phyloP scores from a whole-genome alignment of 805 yeast genomes.

The Cyberlindnera samutprakarnensis region DNA sequence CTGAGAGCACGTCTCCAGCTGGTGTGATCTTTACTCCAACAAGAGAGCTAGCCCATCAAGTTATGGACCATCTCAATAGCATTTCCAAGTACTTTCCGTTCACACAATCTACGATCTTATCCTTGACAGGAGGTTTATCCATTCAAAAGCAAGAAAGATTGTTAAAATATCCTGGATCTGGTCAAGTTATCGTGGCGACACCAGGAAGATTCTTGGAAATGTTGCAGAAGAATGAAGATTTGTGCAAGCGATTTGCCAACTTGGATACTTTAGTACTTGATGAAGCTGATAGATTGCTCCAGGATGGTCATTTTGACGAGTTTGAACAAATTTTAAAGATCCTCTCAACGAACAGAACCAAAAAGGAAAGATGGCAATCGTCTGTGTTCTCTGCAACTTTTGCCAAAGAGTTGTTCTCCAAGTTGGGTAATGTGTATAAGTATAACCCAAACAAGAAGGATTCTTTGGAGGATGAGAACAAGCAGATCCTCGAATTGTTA shows the following conservation, averaged over 20 bases:
- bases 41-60: slow-evolving; percentile 93
- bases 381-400: slow-evolving; percentile 95
- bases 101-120: slow-evolving; percentile 50
- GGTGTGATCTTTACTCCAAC: slow-evolving; percentile 92
- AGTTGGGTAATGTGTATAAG: slow-evolving; percentile 42
- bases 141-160: slow-evolving; percentile 88
- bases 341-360: slow-evolving; percentile 43
- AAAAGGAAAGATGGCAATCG: slow-evolving; percentile 59
- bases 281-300: slow-evolving; percentile 92
- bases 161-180: slow-evolving; percentile 60
- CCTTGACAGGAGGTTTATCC: slow-evolving; percentile 92
- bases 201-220: slow-evolving; percentile 90
- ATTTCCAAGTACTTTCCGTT: slow-evolving; percentile 47
- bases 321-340: slow-evolving; percentile 72
- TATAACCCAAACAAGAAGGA: slow-evolving; percentile 22
- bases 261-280: slow-evolving; percentile 63
- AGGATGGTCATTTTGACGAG: slow-evolving; percentile 95
- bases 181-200: slow-evolving; percentile 76
- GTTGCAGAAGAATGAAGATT: slow-evolving; percentile 49
- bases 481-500: slow-evolving; percentile 59
- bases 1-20: slow-evolving; percentile 38
- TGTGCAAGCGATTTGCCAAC: slow-evolving; percentile 33
- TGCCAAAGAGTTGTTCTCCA: slow-evolving; percentile 71
- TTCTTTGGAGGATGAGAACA: slow-evolving; percentile 30
- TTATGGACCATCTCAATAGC: slow-evolving; percentile 64